Evolutionary conservation across 139 green algal species (phyloP), one percentile per base, ranked within the genome.

Genomic region (Pycnococcus provasolii): DNA sequence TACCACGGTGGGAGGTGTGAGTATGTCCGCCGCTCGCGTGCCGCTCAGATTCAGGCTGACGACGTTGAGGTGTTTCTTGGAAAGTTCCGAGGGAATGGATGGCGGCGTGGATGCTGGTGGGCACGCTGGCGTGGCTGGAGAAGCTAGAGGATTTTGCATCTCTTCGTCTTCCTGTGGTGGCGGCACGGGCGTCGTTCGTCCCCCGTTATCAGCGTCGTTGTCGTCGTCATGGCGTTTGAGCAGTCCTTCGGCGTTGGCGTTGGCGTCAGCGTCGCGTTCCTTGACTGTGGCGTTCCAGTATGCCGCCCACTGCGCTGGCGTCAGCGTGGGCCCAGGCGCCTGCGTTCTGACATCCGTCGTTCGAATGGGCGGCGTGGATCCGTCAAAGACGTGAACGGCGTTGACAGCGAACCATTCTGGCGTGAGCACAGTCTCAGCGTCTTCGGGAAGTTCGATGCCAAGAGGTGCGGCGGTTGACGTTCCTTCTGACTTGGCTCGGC

Each of bases 321-420:
- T 71, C 61, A 80, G 46, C 3, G 46, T 26, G 1, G 76, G 76
- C 46, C 79, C 79, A 5, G 60, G 44, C 13, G 51, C 62, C 62
- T 84, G 79, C 1, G 77, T 82, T 44, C 58, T 64, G 7, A 83
- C 77, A 47, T 82, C 69, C 11, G 83, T 80, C 13, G 79, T 84
- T 47, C 45, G 67, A 51, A 77, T 60, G 39, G 42, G 42, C 4
- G 57, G 1, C 4, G 63, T 52, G 0, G 52, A 11, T 3, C 76
- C 72, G 11, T 77, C 42, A 7, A 45, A 64, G 0, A 41, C 68
- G 1, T 45, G 64, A 37, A 81, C 54, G 8, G 53, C 50, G 0
- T 13, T 4, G 0, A 64, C 26, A 26, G 26, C 26, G 26, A 26
- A 26, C 26, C 26, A 26, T 26, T 26, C 26, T 26, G 26, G 42